Evolutionary conservation across 805 yeast genomes (phyloP).

Genomic region (Yarrowia bubula): DNA sequence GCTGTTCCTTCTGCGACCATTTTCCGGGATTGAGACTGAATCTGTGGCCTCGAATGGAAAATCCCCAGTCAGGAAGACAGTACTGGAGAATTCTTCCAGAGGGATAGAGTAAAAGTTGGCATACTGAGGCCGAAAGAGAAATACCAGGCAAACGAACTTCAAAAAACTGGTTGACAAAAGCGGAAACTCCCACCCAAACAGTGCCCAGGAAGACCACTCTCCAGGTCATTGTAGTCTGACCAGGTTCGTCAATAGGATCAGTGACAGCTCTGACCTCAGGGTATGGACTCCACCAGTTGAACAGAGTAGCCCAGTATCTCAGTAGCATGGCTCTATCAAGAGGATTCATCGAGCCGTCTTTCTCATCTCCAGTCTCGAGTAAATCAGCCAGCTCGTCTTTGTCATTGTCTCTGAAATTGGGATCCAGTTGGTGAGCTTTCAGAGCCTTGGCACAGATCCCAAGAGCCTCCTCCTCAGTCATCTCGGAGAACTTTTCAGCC

Average conservation of each 20-base stretch:
- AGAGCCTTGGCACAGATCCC: neutral
- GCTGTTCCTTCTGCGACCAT: slow-evolving; percentile 58
- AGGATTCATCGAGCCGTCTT: neutral
- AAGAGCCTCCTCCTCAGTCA: neutral
- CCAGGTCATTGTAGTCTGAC: neutral
- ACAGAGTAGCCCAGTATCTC: neutral
- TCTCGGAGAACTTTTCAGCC: neutral
- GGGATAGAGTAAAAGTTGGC: slow-evolving; percentile 59
- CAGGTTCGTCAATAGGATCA: neutral
- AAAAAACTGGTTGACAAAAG: slow-evolving; percentile 43
- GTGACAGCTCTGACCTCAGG: neutral
- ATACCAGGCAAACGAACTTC: slow-evolving; percentile 53
- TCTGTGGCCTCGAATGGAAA: slow-evolving; percentile 35
- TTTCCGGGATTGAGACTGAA: slow-evolving; percentile 56
- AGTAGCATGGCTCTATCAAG: neutral
- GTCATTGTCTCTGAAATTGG: neutral
- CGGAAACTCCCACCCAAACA: slow-evolving; percentile 33
- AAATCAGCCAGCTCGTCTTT: neutral
- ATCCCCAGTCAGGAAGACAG: slow-evolving; percentile 36
- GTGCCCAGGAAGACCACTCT: slow-evolving; percentile 39
- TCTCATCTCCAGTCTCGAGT: neutral
- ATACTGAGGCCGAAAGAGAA: slow-evolving; percentile 48
- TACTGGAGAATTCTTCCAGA: slow-evolving; percentile 43
- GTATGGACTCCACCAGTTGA: neutral
- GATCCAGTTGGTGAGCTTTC: neutral